Base-by-base conservation (phyloP, 306 rosid genomes). In the Acmispon strigosus region DNA sequence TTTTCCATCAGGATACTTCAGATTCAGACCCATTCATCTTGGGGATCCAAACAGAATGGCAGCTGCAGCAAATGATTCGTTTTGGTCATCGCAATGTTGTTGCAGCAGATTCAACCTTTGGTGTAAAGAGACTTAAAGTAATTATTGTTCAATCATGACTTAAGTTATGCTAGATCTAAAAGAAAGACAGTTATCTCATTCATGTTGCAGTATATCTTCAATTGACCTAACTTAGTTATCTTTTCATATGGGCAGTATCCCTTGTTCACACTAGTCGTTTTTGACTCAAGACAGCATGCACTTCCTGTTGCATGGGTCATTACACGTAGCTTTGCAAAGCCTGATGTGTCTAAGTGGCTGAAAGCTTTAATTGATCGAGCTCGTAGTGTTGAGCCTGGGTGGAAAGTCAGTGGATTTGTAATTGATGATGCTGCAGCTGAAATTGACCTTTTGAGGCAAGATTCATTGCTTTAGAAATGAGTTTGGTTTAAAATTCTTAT, bases 21-120 rank as follows among this genome's bases (percentile, higher is more conserved):
- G 95, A 90, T 67, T 84, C 87, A 43, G 91, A 86, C 79, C 75
- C 92, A 53, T 94, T 94, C 80, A 82, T 94, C 86, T 78, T 89
- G 78, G 98, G 98, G 36, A 86, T 94, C 82, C 98, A 94, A 79
- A 90, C 97, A n/a, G 96, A 90, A 70, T 94, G 98, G 98, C 98
- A 94, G 80, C 79, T 90, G 65, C 97, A 94, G 55, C 96, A 94
- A 72, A 89, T 94, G 96, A 79, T 90, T 56, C 92, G 96, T 27
- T 94, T 94, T 82, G 96, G 98, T 72, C 97, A 94, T 75, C 84
- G 81, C 32, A 87, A 85, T 82, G 86, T 90, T 60, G 82, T 94
- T 73, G 98, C 97, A 37, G 82, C 82, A 27, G 98, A 90, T 83
- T 90, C 97, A 57, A 87, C 97, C 8, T 94, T 90, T 73, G 97